phyloP scores from a whole-genome alignment of 73 alveolate species.

The Symbiodinium pilosum region DNA sequence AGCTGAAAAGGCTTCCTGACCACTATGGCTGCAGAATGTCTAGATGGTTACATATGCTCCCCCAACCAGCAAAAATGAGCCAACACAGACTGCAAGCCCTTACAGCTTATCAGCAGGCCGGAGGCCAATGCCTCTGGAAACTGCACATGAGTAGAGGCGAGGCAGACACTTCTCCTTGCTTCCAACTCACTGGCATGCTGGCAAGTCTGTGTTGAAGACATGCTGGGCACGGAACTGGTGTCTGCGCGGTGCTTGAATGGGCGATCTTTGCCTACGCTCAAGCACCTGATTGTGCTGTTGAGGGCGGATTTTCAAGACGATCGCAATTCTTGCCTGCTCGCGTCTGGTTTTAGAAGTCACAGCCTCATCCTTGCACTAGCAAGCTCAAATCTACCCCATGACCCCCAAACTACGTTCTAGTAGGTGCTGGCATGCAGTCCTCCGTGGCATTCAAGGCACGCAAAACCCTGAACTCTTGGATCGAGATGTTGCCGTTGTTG shows the following conservation, averaged over 20 bases:
- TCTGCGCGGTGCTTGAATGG: conserved; percentile 28
- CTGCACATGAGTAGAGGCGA: conserved; percentile 19
- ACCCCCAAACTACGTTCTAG: neutral
- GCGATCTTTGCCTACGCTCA: conserved; percentile 25
- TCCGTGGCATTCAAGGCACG: conserved; percentile 1
- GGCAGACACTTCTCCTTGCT: conserved; percentile 19
- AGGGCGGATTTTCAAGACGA: neutral
- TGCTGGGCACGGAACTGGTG: neutral
- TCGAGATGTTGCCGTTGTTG: conserved; percentile 35
- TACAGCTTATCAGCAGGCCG: neutral
- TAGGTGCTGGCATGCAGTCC: neutral
- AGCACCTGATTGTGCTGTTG: neutral
- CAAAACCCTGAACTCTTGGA: conserved; percentile 3
- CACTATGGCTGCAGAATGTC: too few species aligned
- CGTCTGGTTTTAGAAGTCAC: conserved; percentile 22
- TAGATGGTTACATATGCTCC: too few species aligned
- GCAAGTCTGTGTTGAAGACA: neutral
- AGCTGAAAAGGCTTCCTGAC: too few species aligned
- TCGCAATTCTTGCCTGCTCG: neutral
- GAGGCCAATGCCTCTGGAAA: neutral
- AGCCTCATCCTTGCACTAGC: conserved; percentile 31
- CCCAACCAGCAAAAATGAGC: too few species aligned
- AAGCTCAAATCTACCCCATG: neutral
- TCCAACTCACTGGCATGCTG: too few species aligned
- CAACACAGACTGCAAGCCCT: neutral